phyloP scores from a whole-genome alignment of 805 yeast species.

The Saturnispora ahearnii region DNA sequence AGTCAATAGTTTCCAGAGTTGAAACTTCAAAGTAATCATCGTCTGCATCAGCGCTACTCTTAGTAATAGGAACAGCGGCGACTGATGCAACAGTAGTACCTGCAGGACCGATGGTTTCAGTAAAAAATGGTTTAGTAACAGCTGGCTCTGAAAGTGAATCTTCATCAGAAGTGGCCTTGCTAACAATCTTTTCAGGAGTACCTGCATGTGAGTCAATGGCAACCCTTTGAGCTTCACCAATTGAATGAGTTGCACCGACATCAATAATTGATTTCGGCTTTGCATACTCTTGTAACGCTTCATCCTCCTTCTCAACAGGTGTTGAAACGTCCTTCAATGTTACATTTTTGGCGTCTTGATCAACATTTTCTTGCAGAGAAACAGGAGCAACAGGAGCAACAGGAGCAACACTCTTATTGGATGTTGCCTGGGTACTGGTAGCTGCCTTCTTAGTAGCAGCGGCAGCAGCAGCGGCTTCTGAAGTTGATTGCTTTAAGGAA shows the following conservation, averaged over 20 bases:
- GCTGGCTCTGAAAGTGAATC: slow-evolving; percentile 20
- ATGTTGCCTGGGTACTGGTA: not conserved
- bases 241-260: not conserved
- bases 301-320: not conserved
- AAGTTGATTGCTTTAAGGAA: slow-evolving; percentile 11
- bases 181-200: slow-evolving; percentile 4
- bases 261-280: not conserved
- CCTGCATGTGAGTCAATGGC: slow-evolving; percentile 2
- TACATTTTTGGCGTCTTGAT: not conserved
- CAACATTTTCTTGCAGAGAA: not conserved
- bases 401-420: not conserved
- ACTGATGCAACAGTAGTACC: slow-evolving; percentile 7
- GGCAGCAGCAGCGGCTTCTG: slow-evolving; percentile 10
- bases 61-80: not conserved
- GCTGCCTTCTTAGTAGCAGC: not conserved
- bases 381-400: not conserved
- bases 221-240: slow-evolving; percentile 8
- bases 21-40: slow-evolving; percentile 27
- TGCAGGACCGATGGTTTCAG: slow-evolving; percentile 21
- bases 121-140: slow-evolving; percentile 23
- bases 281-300: not conserved
- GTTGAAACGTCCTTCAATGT: not conserved
- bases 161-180: slow-evolving; percentile 6
- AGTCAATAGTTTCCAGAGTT: slow-evolving; percentile 41
- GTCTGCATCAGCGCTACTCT: not conserved